Evolutionary conservation across 768 basidiomycete species (phyloP).

Genomic region (Suillus subluteus): DNA sequence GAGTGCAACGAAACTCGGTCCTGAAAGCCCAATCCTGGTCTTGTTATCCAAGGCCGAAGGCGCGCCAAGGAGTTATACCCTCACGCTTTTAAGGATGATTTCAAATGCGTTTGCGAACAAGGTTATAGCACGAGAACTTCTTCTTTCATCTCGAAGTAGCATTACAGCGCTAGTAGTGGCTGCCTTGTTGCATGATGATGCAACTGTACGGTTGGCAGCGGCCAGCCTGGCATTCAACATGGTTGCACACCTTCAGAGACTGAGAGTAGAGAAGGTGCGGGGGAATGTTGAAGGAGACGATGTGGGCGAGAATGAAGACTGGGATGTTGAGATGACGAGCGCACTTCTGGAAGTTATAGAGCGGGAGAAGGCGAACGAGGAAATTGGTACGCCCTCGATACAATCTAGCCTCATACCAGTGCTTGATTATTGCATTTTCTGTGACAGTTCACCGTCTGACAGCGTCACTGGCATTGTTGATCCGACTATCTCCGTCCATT

Average conservation of each 20-base stretch:
- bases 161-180: slow-evolving; percentile 64
- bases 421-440: slow-evolving; percentile 6
- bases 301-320: slow-evolving; percentile 69
- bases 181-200: slow-evolving; percentile 70
- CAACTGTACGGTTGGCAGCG: slow-evolving; percentile 71
- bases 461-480: slow-evolving; percentile 75
- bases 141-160: slow-evolving; percentile 38
- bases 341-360: slow-evolving; percentile 82
- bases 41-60: slow-evolving; percentile 50
- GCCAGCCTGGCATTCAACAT: slow-evolving; percentile 84
- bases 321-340: slow-evolving; percentile 83
- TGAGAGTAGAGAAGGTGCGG: slow-evolving; percentile 48
- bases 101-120: slow-evolving; percentile 64
- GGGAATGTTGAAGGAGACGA: slow-evolving; percentile 38
- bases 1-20: slow-evolving; percentile 38
- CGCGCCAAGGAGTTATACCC: slow-evolving; percentile 54
- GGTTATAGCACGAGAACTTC: slow-evolving; percentile 41
- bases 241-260: slow-evolving; percentile 65
- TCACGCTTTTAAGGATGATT: slow-evolving; percentile 70
- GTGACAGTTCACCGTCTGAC: slow-evolving; percentile 76
- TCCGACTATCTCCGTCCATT: slow-evolving; percentile 76
- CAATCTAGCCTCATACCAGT: slow-evolving; percentile 3
- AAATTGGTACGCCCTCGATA: slow-evolving; percentile 65
- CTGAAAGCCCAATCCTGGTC: slow-evolving; percentile 45
- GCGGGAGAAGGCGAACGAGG: slow-evolving; percentile 73